A percentile compares a stretch with the other conserved stretches of the same genome.
These are phyloP conservation scores for Phytomonas francai DNA, from an alignment of 208 protist species.

Conservation along the genomic window DNA sequence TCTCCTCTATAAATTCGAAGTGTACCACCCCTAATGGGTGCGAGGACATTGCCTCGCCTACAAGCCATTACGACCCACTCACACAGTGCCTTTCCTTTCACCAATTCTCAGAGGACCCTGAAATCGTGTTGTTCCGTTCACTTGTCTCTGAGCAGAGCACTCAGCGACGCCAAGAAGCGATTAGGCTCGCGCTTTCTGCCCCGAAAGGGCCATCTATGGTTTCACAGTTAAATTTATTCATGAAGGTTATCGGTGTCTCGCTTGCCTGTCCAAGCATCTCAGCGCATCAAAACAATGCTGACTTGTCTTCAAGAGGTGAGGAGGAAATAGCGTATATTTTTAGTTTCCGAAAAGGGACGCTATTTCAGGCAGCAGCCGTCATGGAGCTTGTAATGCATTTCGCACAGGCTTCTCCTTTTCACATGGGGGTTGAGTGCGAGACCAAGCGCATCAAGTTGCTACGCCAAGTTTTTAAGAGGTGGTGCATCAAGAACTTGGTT, in stretches of 20 bases:
- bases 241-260: conserved; percentile 56
- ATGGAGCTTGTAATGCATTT: conserved; percentile 72
- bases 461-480: conserved; percentile 42
- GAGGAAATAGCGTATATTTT: conserved; percentile 33
- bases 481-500: conserved; percentile 36
- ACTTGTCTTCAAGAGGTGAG: conserved; percentile 33
- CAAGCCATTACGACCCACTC: conserved; percentile 57
- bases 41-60: conserved; percentile 20
- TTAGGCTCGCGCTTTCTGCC: conserved; percentile 33
- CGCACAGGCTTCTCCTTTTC: conserved; percentile 29
- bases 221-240: conserved; percentile 42
- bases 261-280: conserved; percentile 38
- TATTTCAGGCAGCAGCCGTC: conserved; percentile 49
- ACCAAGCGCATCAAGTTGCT: conserved; percentile 33
- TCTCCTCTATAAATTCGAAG: conserved; percentile 27
- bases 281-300: conserved; percentile 21
- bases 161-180: conserved; percentile 19
- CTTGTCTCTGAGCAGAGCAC: conserved; percentile 21
- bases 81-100: conserved; percentile 51
- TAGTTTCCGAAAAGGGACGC: conserved; percentile 17
- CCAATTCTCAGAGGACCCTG: conserved; percentile 46
- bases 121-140: conserved; percentile 32
- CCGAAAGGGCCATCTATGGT: conserved; percentile 34
- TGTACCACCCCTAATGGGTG: conserved; percentile 53
- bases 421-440: conserved; percentile 14